These are phyloP conservation scores for Megacollybia marginata DNA, from an alignment of 768 basidiomycete genomes.

Conservation along the genomic window DNA sequence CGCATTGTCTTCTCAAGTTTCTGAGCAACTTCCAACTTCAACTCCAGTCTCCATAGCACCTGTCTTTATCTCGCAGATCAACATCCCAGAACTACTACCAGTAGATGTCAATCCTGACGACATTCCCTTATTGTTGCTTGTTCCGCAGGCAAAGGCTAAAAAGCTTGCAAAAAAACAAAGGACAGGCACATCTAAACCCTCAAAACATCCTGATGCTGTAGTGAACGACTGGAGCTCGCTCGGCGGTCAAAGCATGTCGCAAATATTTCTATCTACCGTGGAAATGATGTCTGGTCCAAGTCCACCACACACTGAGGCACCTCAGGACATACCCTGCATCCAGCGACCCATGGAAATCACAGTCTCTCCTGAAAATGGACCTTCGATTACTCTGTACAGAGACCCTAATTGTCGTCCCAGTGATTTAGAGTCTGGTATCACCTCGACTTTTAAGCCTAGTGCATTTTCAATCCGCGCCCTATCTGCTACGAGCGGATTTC, in stretches of 20 bases:
- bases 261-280: not conserved
- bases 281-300: not conserved
- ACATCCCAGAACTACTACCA: not conserved
- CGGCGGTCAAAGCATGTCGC: not conserved
- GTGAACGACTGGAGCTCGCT: not conserved
- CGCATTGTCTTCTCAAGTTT: not conserved
- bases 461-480: too few species aligned
- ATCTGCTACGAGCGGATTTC: too few species aligned
- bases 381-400: too few species aligned
- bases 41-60: not conserved
- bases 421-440: too few species aligned
- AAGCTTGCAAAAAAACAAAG: not conserved
- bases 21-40: not conserved
- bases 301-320: too few species aligned
- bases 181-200: not conserved
- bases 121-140: too few species aligned
- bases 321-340: too few species aligned
- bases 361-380: too few species aligned
- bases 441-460: too few species aligned
- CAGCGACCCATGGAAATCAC: too few species aligned
- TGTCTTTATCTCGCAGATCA: not conserved
- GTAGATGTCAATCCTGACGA: not conserved
- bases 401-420: too few species aligned
- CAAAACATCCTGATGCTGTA: not conserved
- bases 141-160: too few species aligned